A percentile compares a stretch with the other conserved stretches of the same genome.
phyloP scores from a whole-genome alignment of 129 eudicot species.

The Flaveria sonorensis region DNA sequence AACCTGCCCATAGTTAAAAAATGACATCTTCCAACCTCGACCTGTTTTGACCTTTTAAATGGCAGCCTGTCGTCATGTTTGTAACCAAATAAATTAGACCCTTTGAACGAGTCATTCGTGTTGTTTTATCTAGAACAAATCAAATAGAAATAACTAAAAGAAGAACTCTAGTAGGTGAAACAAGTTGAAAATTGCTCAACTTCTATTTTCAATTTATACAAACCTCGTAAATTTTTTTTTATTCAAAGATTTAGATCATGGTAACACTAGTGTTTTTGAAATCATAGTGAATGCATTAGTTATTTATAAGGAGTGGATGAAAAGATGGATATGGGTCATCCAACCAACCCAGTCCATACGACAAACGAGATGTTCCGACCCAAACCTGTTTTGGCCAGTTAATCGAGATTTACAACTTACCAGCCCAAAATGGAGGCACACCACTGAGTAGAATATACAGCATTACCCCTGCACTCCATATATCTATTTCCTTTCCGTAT shows the following conservation, averaged over 20 bases:
- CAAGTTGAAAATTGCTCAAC: background rate
- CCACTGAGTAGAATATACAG: constrained; percentile 88
- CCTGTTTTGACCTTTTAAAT: constrained; percentile 3
- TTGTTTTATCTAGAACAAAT: background rate
- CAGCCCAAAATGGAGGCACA: constrained; percentile 98
- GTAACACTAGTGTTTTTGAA: background rate
- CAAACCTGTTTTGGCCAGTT: background rate
- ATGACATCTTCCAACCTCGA: background rate
- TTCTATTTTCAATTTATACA: background rate
- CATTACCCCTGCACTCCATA: constrained; percentile 98
- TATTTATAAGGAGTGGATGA: background rate
- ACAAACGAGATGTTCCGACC: background rate
- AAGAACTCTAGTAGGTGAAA: background rate
- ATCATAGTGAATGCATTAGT: background rate
- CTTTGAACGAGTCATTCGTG: background rate
- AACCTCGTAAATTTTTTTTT: constrained; percentile 2
- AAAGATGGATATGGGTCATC: background rate
- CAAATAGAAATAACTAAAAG: background rate
- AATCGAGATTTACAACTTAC: constrained; percentile 38
- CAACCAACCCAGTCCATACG: background rate
- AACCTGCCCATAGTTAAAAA: background rate
- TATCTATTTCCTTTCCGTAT: constrained; percentile 88
- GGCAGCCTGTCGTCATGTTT: background rate
- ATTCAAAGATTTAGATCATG: background rate
- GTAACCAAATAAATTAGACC: constrained; percentile 12